These are phyloP conservation scores for Mycena rosella DNA, from an alignment of 768 basidiomycete species.

Conservation along the genomic window DNA sequence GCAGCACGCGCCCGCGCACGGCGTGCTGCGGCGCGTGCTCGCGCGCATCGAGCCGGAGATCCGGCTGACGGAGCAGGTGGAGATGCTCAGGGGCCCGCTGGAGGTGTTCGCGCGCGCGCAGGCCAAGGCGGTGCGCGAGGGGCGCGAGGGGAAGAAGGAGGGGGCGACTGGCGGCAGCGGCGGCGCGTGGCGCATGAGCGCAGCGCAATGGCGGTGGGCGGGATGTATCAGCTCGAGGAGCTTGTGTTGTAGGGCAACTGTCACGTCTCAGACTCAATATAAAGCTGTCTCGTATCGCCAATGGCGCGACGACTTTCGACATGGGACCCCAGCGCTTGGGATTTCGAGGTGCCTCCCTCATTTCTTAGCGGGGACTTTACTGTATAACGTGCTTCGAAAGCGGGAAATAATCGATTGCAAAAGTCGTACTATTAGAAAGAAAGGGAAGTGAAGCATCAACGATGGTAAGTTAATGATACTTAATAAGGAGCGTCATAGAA, in stretches of 20 bases:
- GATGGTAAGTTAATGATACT: too few species aligned
- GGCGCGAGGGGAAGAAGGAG: constrained; percentile 49
- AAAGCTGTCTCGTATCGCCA: too few species aligned
- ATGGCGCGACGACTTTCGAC: too few species aligned
- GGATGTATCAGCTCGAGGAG: constrained; percentile 81
- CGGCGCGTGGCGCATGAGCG: constrained; percentile 67
- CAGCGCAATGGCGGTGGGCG: constrained; percentile 62
- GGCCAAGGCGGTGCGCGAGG: constrained; percentile 59
- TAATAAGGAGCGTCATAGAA: too few species aligned
- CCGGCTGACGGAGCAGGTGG: constrained; percentile 59
- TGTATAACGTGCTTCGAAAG: too few species aligned
- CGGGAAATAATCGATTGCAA: too few species aligned
- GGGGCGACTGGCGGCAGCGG: constrained; percentile 64
- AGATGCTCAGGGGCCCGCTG: constrained; percentile 70
- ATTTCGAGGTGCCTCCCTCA: too few species aligned
- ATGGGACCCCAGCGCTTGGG: too few species aligned
- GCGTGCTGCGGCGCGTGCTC: constrained; percentile 62
- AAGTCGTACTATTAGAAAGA: too few species aligned
- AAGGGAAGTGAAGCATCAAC: neutral
- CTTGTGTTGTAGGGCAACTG: constrained; percentile 62
- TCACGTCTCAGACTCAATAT: too few species aligned
- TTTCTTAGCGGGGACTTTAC: too few species aligned
- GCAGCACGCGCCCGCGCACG: constrained; percentile 71
- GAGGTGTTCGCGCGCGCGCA: constrained; percentile 74
- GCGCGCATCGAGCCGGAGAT: constrained; percentile 70